Evolutionary conservation across 2,329 filamentous ascomycete genomes (phyloP), one percentile per base, ranked within the genome.

Genomic region (Anthostomella pinea): DNA sequence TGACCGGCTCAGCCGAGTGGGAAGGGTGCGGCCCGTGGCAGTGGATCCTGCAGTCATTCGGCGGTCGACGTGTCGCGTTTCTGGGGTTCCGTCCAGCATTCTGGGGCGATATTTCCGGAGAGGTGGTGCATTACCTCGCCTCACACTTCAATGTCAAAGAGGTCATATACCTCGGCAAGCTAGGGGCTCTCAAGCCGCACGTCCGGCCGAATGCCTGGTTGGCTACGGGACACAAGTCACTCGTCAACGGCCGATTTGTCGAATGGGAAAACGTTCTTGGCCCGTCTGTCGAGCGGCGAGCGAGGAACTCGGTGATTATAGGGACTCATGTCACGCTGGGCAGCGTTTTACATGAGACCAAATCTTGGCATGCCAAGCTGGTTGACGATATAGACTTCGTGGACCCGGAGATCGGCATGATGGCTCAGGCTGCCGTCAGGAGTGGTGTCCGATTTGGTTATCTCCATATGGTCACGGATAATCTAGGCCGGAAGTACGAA

Each of bases 331-430:
- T 35, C 5, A 45, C 41, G 2, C 31, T 45, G 3, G 38, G 41
- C 8, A 41, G 41, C 21, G 38, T 45, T 2, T 17, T 45, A 24
- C 38, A 45, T 19, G 41, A 45, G 22, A 45, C 41, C 8, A 35
- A 36, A 31, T 19, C 16, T 24, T 45, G 41, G 41, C 41, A 38
- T 14, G 30, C 38, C 9, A 18, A 27, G 18, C 22, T 45, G 5
- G 29, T 35, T 10, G 30, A 28, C 19, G 13, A 30, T 6, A 28
- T 38, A 13, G 41, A 45, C 31, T 41, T 45, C 19, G 41, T 45
- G 8, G 41, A 45, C 14, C 41, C 38, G 8, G 41, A 45, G 26
- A 41, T 45, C 13, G 41, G 41, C 17, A 41, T 45, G 38, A 45
- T 45, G 38, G 41, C 34, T 2, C 38, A 41, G 34, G 41, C 41